phyloP scores from a whole-genome alignment of 1,284 basidiomycete species.

The Anthracocystis panici-leucophaei region DNA sequence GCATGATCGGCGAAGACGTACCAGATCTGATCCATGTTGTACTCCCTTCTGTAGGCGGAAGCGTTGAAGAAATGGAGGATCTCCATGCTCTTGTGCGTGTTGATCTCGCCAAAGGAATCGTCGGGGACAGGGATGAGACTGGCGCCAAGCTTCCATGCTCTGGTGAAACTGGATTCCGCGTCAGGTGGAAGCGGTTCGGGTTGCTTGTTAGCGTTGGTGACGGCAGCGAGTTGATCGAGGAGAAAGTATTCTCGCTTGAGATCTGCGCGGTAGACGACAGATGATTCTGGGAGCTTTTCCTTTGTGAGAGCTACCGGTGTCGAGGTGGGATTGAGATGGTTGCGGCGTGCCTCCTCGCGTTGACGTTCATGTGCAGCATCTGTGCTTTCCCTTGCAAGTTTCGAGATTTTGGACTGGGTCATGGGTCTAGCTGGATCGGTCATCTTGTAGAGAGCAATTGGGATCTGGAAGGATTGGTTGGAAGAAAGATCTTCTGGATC shows the following conservation, averaged over 20 bases:
- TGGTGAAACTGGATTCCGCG: slow-evolving; percentile 78
- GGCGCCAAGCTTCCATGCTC: slow-evolving; percentile 91
- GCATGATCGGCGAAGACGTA: slow-evolving; percentile 85
- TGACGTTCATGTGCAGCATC: slow-evolving; percentile 29
- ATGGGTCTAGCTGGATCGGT: slow-evolving; percentile 81
- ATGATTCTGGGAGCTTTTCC: slow-evolving; percentile 11
- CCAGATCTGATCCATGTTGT: slow-evolving; percentile 85
- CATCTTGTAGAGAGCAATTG: slow-evolving; percentile 84
- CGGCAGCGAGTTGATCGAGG: slow-evolving; percentile 56
- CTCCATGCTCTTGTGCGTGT: slow-evolving; percentile 84
- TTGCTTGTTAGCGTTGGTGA: slow-evolving; percentile 69
- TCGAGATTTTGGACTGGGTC: slow-evolving; percentile 73
- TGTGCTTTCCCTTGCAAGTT: slow-evolving; percentile 48
- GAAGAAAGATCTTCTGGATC: slow-evolving; percentile 62
- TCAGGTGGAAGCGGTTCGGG: slow-evolving; percentile 74
- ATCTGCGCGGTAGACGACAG: slow-evolving; percentile 37
- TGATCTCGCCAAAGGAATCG: slow-evolving; percentile 79
- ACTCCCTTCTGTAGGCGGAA: slow-evolving; percentile 72
- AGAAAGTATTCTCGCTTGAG: slow-evolving; percentile 44
- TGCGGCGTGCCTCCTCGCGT: slow-evolving; percentile 20
- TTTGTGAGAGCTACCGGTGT: slow-evolving; percentile 20
- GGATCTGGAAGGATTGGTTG: slow-evolving; percentile 80
- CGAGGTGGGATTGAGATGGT: slow-evolving; percentile 31
- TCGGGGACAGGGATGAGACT: slow-evolving; percentile 80
- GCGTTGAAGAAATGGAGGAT: slow-evolving; percentile 84